Conservation (phyloP, 371 early-diverging fungal genomes). For the Capillidium rhysosporum region DNA sequence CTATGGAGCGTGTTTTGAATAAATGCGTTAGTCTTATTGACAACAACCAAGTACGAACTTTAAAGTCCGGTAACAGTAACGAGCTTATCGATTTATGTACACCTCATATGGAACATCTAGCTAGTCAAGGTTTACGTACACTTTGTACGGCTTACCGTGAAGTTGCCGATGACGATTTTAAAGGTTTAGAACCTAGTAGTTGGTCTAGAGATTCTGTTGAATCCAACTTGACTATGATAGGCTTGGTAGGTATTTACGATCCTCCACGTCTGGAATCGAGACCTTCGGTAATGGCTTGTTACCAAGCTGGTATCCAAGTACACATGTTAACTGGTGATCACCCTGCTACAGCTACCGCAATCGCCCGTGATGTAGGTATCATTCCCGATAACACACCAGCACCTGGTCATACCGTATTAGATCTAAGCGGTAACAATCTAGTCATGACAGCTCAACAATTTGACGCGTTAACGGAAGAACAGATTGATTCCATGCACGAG, state of each 20-base stretch:
- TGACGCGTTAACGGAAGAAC: constrained; percentile 58
- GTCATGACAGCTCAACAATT: constrained; percentile 74
- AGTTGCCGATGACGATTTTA: constrained; percentile 2
- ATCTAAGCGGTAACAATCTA: constrained; percentile 14
- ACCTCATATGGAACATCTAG: constrained; percentile 4
- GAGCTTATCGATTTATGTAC: not conserved
- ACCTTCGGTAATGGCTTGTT: constrained; percentile 64
- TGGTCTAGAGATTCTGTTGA: constrained; percentile 37
- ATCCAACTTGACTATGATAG: constrained; percentile 56
- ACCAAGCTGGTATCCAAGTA: constrained; percentile 79
- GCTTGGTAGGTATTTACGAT: constrained; percentile 83
- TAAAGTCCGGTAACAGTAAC: constrained; percentile 14
- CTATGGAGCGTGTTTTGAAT: constrained; percentile 46
- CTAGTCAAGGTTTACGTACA: constrained; percentile 17
- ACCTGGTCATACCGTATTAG: constrained; percentile 1
- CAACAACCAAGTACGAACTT: constrained; percentile 16
- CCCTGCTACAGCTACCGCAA: constrained; percentile 77
- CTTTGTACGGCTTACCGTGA: constrained; percentile 39
- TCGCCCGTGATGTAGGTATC: constrained; percentile 81
- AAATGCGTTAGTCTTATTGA: constrained; percentile 30
- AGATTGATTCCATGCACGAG: constrained; percentile 49
- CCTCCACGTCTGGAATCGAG: constrained; percentile 66
- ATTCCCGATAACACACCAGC: constrained; percentile 25
- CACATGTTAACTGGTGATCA: constrained; percentile 95
- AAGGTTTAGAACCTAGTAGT: constrained; percentile 6